Evolutionary conservation across 2,329 filamentous ascomycete genomes (phyloP).

Genomic region (Paecilomyces variotii): DNA sequence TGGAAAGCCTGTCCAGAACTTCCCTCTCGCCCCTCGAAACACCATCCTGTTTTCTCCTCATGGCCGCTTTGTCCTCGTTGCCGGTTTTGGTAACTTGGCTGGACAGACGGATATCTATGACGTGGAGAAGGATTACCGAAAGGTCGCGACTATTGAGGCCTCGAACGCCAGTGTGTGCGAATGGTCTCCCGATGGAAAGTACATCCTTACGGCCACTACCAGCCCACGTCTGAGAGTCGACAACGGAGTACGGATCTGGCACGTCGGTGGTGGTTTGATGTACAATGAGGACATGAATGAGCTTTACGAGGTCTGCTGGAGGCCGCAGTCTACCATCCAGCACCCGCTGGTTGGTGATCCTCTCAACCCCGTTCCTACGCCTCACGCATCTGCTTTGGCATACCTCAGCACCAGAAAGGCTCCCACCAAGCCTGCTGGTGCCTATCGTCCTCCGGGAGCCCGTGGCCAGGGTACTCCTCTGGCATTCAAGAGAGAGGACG

Average conservation of each 20-base stretch:
- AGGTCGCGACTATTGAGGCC: constrained; percentile 88
- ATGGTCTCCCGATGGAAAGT: constrained; percentile 93
- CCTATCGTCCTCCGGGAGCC: constrained; percentile 89
- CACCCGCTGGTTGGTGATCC: constrained; percentile 59
- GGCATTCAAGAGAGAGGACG: constrained; percentile 95
- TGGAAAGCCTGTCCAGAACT: constrained; percentile 73
- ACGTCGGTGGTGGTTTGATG: constrained; percentile 79
- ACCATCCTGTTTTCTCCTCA: constrained; percentile 92
- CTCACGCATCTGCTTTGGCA: constrained; percentile 73
- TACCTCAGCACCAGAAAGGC: constrained; percentile 86
- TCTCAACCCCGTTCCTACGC: constrained; percentile 62
- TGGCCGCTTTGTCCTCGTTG: constrained; percentile 85
- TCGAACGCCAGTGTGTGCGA: constrained; percentile 93
- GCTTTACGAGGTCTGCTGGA: constrained; percentile 84
- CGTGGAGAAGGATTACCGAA: constrained; percentile 84
- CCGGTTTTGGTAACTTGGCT: constrained; percentile 93
- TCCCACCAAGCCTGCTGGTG: constrained; percentile 92
- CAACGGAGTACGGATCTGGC: constrained; percentile 93
- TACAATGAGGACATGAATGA: constrained; percentile 94
- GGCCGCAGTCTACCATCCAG: constrained; percentile 59
- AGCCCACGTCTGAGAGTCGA: constrained; percentile 92
- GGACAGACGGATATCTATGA: constrained; percentile 98
- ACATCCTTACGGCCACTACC: constrained; percentile 95
- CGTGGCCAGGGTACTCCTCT: constrained; percentile 81
- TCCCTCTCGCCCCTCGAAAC: constrained; percentile 82